phyloP scores from a whole-genome alignment of 176 grass and related monocot species.

The Elymus sibiricus region DNA sequence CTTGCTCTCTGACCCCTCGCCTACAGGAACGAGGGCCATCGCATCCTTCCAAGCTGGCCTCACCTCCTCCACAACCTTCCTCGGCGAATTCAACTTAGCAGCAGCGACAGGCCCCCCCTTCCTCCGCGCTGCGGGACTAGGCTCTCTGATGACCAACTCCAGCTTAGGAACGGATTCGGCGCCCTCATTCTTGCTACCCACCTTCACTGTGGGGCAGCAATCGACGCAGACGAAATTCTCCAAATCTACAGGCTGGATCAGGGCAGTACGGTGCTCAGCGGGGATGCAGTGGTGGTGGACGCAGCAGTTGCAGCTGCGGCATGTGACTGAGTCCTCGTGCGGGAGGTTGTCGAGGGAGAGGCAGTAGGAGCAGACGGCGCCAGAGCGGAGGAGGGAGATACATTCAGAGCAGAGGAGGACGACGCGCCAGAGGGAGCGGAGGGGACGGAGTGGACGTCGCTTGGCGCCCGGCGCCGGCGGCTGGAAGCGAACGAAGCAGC shows the following conservation, averaged over 20 bases:
- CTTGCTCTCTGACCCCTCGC: neutral
- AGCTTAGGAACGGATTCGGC: neutral
- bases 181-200: neutral
- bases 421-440: slow-evolving; percentile 75
- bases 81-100: neutral
- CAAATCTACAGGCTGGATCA: slow-evolving; percentile 31
- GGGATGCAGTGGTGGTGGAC: slow-evolving; percentile 59
- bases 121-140: neutral
- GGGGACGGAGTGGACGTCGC: slow-evolving; percentile 37
- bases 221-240: slow-evolving; percentile 56
- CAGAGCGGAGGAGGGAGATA: slow-evolving; percentile 44
- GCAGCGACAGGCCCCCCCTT: neutral
- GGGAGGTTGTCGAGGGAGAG: slow-evolving; percentile 44
- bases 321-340: slow-evolving; percentile 28
- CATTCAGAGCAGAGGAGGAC: slow-evolving; percentile 71
- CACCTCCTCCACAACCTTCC: slow-evolving; percentile 20
- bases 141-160: slow-evolving; percentile 16
- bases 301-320: slow-evolving; percentile 47
- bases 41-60: slow-evolving; percentile 7
- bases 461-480: slow-evolving; percentile 23
- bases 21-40: neutral
- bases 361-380: slow-evolving; percentile 75
- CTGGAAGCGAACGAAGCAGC: slow-evolving; percentile 53
- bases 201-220: slow-evolving; percentile 48
- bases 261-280: slow-evolving; percentile 47